Evolutionary conservation across 192 early-diverging fungal genomes (phyloP).

Genomic region (Entomortierella parvispora): DNA sequence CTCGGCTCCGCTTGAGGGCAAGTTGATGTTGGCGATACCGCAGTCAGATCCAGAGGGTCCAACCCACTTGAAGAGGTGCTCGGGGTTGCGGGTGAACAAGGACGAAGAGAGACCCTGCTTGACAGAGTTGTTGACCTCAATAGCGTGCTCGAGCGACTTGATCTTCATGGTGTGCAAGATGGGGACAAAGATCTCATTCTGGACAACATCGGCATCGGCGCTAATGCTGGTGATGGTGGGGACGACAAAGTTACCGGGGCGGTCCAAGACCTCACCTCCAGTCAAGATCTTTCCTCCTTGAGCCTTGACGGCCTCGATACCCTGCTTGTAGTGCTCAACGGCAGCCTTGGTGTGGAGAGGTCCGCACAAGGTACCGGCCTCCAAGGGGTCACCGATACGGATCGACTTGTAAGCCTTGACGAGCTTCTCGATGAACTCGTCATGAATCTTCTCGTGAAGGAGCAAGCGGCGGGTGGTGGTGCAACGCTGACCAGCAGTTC

Average conservation of each 20-base stretch:
- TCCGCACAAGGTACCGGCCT: slow-evolving; percentile 86
- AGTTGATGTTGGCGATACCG: slow-evolving; percentile 94
- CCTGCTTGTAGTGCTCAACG: slow-evolving; percentile 77
- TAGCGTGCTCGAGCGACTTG: slow-evolving; percentile 84
- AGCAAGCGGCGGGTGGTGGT: slow-evolving; percentile 91
- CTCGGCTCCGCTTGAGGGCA: slow-evolving; percentile 97
- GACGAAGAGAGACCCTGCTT: slow-evolving; percentile 87
- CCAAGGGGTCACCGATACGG: slow-evolving; percentile 87
- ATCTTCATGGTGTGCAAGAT: slow-evolving; percentile 89
- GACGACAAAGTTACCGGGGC: slow-evolving; percentile 89
- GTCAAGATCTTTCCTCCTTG: slow-evolving; percentile 89
- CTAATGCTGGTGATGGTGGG: slow-evolving; percentile 91
- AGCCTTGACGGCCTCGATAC: slow-evolving; percentile 79
- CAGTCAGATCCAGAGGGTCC: slow-evolving; percentile 92
- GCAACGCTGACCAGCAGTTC: slow-evolving; percentile 95
- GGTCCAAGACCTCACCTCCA: slow-evolving; percentile 83
- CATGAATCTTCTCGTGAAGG: slow-evolving; percentile 89
- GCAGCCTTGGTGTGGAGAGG: slow-evolving; percentile 91
- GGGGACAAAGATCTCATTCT: slow-evolving; percentile 96
- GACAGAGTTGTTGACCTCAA: slow-evolving; percentile 90
- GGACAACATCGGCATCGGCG: slow-evolving; percentile 80
- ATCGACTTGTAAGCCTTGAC: slow-evolving; percentile 88
- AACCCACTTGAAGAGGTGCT: slow-evolving; percentile 92
- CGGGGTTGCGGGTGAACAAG: slow-evolving; percentile 84
- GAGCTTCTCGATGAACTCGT: slow-evolving; percentile 80